Base-by-base conservation (phyloP, 2,329 filamentous ascomycete genomes). In the Cordyceps fumosorosea region DNA sequence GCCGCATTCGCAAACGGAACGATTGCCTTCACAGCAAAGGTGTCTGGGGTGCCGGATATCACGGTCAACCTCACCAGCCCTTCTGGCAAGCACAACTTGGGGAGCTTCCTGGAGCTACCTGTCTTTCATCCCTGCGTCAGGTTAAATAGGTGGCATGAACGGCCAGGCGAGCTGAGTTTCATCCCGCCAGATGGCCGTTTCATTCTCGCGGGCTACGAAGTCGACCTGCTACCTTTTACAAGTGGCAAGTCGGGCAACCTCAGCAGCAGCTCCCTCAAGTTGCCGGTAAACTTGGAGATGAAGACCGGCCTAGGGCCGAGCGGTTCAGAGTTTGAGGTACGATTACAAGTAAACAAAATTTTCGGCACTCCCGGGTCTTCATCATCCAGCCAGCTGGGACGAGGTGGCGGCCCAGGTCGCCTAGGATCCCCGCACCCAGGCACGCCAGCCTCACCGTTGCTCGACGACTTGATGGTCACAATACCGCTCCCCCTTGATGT, bases 101-200 rank as follows among this genome's bases (percentile, higher is more conserved):
- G 80, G 18, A 85, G 84, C 65, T 83, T 93, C 42, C 85, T 99
- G 73, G 89, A 96, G 66, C 79, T 96, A 2, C 95, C 93, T 1
- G 92, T 97, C 0, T 99, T 99, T 69, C 95, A 99, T 72, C 95
- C 95, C 0, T 98, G 95, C 69, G 95, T 99, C 10, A 84, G 95
- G 20, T 79, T 99, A 3, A 89, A 89, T n/a, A 84, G 87, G 65
- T 99, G 95, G 95, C 88, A 88, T 68, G 91, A 96, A 68, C 84
- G 86, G 61, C 91, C 93, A 0, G 95, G 95, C 3, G 90, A 96
- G 66, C 80, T 99, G n/a, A 96, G 91, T 71, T 99, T 99, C 70
- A 85, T 99, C 14, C 95, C 95, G 2, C 95, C 95, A 0, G 95
- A 99, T 73, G 95, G 95, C 37, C 85, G 91, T 50, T 99, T 98